These are phyloP conservation scores for Phytophthora citricola DNA, from an alignment of 352 stramenopile species.

Conservation along the genomic window DNA sequence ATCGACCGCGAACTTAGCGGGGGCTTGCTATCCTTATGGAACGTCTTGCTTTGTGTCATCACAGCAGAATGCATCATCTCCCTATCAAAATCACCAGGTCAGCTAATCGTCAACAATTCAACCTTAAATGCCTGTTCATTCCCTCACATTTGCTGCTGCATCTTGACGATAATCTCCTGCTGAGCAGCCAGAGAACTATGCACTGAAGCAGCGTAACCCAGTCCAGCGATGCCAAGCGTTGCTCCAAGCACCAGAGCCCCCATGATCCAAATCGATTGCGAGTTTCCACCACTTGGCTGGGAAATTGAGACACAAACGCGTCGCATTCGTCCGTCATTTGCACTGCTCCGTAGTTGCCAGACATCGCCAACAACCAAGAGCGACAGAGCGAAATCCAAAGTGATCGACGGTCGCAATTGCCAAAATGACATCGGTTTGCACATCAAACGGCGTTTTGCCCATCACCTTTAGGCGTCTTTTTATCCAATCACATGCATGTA, in stretches of 20 bases:
- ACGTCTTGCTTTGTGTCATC: conserved; percentile 12
- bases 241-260: conserved; percentile 1
- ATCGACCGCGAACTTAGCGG: conserved; percentile 64
- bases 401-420: conserved; percentile 7
- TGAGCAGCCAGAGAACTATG: conserved; percentile 21
- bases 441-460: conserved; percentile 16
- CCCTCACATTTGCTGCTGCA: conserved; percentile 27
- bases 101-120: background rate
- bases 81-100: background rate
- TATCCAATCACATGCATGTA: background rate
- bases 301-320: conserved; percentile 2
- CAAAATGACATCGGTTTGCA: conserved; percentile 6
- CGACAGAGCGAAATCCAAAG: conserved; percentile 1
- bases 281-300: background rate
- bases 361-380: background rate
- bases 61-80: conserved; percentile 43
- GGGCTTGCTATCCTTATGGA: conserved; percentile 29
- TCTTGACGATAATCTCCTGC: conserved; percentile 14
- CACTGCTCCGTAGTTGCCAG: conserved; percentile 18
- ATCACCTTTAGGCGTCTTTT: conserved; percentile 1
- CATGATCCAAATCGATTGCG: conserved; percentile 8
- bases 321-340: conserved; percentile 16
- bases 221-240: conserved; percentile 3
- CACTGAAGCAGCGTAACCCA: conserved; percentile 21
- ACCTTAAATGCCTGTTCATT: background rate